phyloP scores from a whole-genome alignment of 306 rosid species.

The Pyrus pyrifolia region DNA sequence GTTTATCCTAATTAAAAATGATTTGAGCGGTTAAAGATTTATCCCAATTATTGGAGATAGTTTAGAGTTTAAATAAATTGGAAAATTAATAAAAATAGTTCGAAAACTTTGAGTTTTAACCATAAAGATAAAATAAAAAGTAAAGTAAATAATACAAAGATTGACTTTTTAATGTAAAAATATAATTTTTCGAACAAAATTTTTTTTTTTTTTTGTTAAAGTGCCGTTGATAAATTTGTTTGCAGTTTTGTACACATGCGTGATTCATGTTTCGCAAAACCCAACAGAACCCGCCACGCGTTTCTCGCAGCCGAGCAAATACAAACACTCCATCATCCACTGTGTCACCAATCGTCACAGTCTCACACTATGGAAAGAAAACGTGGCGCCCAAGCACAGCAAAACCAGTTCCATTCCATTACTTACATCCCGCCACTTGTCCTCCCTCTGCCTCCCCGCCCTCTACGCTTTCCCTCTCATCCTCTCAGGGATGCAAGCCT shows the following conservation, averaged over 20 bases:
- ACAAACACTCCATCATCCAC: background rate
- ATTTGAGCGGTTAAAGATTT: too few relatives aligned
- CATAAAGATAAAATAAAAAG: too few relatives aligned
- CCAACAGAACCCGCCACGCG: background rate
- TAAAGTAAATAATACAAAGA: too few relatives aligned
- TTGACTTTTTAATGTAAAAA: too few relatives aligned
- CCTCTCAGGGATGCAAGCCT: background rate
- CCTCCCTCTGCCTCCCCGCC: slow-evolving; percentile 22
- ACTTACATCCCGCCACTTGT: slow-evolving; percentile 22
- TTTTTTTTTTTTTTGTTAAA: too few relatives aligned
- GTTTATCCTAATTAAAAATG: too few relatives aligned
- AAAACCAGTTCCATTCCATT: background rate
- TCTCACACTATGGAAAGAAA: background rate
- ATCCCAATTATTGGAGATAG: too few relatives aligned
- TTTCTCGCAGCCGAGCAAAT: background rate
- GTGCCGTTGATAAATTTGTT: too few relatives aligned
- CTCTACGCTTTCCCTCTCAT: slow-evolving; percentile 30
- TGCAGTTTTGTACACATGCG: background rate
- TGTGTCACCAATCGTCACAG: background rate
- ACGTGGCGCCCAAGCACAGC: slow-evolving; percentile 10
- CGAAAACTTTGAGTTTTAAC: too few relatives aligned
- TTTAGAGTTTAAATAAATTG: too few relatives aligned
- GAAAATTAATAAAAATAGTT: too few relatives aligned
- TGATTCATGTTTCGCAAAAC: background rate
- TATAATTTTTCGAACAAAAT: too few relatives aligned